These are phyloP conservation scores for Lachancea sp. DNA, from an alignment of 805 yeast species.

Conservation along the genomic window DNA sequence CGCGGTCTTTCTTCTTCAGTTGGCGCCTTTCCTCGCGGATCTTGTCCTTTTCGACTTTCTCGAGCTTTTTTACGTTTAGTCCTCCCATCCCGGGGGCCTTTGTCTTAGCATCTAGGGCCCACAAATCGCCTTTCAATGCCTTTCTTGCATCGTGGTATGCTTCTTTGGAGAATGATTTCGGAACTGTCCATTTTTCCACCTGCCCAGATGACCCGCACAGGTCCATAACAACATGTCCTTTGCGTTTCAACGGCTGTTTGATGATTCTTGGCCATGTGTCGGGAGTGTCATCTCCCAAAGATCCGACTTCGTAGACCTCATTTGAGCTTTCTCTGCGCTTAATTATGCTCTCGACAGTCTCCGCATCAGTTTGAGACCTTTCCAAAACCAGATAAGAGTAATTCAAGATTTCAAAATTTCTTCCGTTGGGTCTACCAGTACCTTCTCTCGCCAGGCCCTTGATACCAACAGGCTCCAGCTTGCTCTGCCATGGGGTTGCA, in stretches of 20 bases:
- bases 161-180: constrained; percentile 67
- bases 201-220: constrained; percentile 76
- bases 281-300: constrained; percentile 20
- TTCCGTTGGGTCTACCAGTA: constrained; percentile 71
- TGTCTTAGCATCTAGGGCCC: constrained; percentile 69
- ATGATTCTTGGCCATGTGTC: constrained; percentile 68
- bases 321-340: constrained; percentile 31
- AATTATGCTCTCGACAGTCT: constrained; percentile 38
- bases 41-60: constrained; percentile 21
- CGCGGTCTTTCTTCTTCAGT: constrained; percentile 16
- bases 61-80: constrained; percentile 23
- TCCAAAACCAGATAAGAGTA: constrained; percentile 70
- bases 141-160: constrained; percentile 89
- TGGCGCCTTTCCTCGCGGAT: constrained; percentile 17
- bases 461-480: constrained; percentile 51
- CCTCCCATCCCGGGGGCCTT: constrained; percentile 31
- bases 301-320: constrained; percentile 20
- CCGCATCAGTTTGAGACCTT: constrained; percentile 43
- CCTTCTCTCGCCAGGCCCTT: constrained; percentile 44
- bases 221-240: constrained; percentile 74
- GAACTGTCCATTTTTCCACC: constrained; percentile 81
- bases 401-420: constrained; percentile 62
- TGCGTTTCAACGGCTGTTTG: constrained; percentile 64
- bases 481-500: constrained; percentile 63
- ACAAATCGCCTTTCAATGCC: constrained; percentile 73